Conservation (phyloP, 2,329 filamentous ascomycete species). For the Periconia sp. region DNA sequence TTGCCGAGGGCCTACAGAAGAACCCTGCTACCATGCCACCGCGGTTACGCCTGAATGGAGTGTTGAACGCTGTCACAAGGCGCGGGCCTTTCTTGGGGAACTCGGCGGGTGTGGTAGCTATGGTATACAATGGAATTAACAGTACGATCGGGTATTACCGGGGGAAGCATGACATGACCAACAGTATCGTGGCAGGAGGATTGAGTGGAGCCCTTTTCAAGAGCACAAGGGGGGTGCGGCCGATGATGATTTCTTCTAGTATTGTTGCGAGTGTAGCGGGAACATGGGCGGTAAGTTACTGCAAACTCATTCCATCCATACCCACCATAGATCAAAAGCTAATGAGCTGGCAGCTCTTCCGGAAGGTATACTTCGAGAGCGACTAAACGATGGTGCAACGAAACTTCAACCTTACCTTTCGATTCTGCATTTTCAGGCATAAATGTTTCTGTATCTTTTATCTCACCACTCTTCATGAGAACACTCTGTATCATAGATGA, state of each 20-base stretch:
- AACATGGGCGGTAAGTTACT: slow-evolving; percentile 75
- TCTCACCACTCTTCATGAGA: slow-evolving; percentile 17
- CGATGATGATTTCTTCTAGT: slow-evolving; percentile 92
- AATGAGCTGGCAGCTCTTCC: slow-evolving; percentile 21
- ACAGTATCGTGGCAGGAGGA: slow-evolving; percentile 84
- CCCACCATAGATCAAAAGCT: slow-evolving; percentile 3
- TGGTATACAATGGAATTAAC: slow-evolving; percentile 85
- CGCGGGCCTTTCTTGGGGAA: slow-evolving; percentile 95
- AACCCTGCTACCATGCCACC: slow-evolving; percentile 75
- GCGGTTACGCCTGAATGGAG: slow-evolving; percentile 90
- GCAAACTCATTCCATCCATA: not conserved
- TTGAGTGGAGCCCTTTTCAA: slow-evolving; percentile 96
- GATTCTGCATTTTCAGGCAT: no score
- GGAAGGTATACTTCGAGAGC: slow-evolving; percentile 29
- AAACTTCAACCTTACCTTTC: no score
- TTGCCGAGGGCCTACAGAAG: slow-evolving; percentile 85
- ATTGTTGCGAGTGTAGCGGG: slow-evolving; percentile 87
- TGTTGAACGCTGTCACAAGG: slow-evolving; percentile 91
- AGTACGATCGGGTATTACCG: slow-evolving; percentile 48
- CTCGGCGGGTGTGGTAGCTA: slow-evolving; percentile 91
- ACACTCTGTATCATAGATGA: slow-evolving; percentile 15
- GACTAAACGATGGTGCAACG: slow-evolving; percentile 18
- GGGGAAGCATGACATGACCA: slow-evolving; percentile 71
- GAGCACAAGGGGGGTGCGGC: slow-evolving; percentile 86
- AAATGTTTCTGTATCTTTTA: no score